A percentile compares a stretch with the other conserved stretches of the same genome.
Conservation (phyloP, 257 asterid genomes). For the Fraxinus excelsior region DNA sequence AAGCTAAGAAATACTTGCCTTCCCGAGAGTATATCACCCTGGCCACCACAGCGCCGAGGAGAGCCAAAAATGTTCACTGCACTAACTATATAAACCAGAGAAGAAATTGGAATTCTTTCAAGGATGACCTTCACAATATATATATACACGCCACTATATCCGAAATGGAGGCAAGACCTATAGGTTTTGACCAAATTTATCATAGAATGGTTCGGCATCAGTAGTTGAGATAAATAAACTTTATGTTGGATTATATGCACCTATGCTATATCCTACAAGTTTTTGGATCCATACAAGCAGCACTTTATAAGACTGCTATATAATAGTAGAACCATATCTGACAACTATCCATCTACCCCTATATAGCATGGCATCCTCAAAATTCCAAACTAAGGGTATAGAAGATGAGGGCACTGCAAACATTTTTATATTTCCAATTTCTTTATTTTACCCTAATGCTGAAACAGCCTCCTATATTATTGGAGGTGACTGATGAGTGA, state of each 20-base stretch:
- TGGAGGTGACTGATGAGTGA: not conserved
- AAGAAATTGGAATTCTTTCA: not conserved
- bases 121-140: not conserved
- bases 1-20: slow-evolving; percentile 46
- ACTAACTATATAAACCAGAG: slow-evolving; percentile 46
- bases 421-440: not conserved
- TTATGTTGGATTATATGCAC: not conserved
- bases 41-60: slow-evolving; percentile 99
- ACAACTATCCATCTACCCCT: not conserved
- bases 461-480: not conserved
- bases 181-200: not conserved
- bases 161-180: not conserved
- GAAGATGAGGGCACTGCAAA: not conserved
- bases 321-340: not conserved
- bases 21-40: slow-evolving; percentile 97
- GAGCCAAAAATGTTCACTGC: slow-evolving; percentile 78
- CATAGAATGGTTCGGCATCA: not conserved
- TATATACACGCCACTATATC: not conserved
- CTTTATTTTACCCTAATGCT: not conserved
- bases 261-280: not conserved
- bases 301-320: not conserved
- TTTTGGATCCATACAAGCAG: not conserved
- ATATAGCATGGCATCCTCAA: not conserved
- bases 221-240: not conserved
- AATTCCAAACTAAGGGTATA: not conserved